phyloP scores from a whole-genome alignment of 768 basidiomycete species.

The Omphalotus guepiniiformis region DNA sequence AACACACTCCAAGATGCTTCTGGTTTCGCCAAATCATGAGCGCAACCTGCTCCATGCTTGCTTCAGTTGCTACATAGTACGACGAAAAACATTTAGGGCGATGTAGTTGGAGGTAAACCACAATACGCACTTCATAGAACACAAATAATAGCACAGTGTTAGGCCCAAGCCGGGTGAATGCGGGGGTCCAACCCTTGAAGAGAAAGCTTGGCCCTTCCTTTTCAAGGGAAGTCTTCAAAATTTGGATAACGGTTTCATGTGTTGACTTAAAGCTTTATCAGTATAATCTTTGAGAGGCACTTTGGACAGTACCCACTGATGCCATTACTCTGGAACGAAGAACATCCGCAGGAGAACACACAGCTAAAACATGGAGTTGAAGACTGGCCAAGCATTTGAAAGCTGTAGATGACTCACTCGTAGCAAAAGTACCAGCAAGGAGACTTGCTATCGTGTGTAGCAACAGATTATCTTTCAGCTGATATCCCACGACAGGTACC shows the following conservation, averaged over 20 bases:
- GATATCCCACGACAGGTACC: constrained; percentile 53
- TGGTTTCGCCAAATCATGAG: no score
- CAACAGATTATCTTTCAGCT: constrained; percentile 59
- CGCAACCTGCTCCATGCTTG: constrained; percentile 58
- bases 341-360: constrained; percentile 78
- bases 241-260: constrained; percentile 41
- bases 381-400: background rate
- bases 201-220: constrained; percentile 76
- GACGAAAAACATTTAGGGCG: background rate
- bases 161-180: constrained; percentile 79
- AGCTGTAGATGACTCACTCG: constrained; percentile 45
- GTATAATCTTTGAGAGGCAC: constrained; percentile 3
- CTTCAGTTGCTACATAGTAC: constrained; percentile 59
- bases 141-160: constrained; percentile 85
- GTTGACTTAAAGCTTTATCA: constrained; percentile 38
- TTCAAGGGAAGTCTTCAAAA: constrained; percentile 56
- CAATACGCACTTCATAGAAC: constrained; percentile 66
- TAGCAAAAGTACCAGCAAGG: constrained; percentile 71
- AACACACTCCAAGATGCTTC: no score
- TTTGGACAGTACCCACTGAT: constrained; percentile 37
- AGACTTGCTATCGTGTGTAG: constrained; percentile 68
- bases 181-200: constrained; percentile 89
- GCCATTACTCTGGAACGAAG: constrained; percentile 76
- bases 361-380: constrained; percentile 39
- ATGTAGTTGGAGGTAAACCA: background rate